A percentile compares a stretch with the other conserved stretches of the same genome.
phyloP scores from a whole-genome alignment of 768 basidiomycete species.

The Russula dissimulans region DNA sequence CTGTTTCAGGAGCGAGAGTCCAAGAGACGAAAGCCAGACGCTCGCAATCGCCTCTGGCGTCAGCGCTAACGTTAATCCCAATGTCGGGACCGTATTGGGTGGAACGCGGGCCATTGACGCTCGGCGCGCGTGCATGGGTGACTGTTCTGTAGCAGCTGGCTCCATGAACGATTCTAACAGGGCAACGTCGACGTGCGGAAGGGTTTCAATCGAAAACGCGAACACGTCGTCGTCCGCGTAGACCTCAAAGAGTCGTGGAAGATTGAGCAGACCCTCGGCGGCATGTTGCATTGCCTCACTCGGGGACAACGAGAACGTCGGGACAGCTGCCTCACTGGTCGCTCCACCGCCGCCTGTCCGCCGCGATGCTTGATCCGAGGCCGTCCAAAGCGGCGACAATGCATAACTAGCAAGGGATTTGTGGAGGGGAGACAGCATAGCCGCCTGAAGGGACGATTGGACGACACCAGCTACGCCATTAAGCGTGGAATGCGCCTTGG shows the following conservation, averaged over 20 bases:
- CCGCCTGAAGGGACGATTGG: conserved; percentile 70
- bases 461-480: conserved; percentile 59
- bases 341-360: conserved; percentile 33
- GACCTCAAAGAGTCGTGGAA: conserved; percentile 89
- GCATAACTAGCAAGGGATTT: conserved; percentile 67
- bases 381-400: conserved; percentile 55
- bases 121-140: conserved; percentile 28
- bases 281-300: conserved; percentile 82
- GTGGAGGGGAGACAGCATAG: conserved; percentile 76
- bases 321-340: conserved; percentile 52
- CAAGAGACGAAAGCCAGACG: conserved; percentile 89
- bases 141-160: conserved; percentile 23
- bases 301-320: conserved; percentile 88
- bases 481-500: conserved; percentile 45
- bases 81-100: neutral
- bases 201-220: conserved; percentile 74
- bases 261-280: conserved; percentile 88
- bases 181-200: conserved; percentile 61
- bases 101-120: conserved; percentile 20
- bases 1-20: conserved; percentile 66
- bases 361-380: conserved; percentile 40
- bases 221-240: conserved; percentile 90
- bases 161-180: conserved; percentile 41
- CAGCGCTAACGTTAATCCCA: conserved; percentile 53
- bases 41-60: conserved; percentile 77